Evolutionary conservation across 2,329 filamentous ascomycete genomes (phyloP), one percentile per base, ranked within the genome.

Genomic region (Apiospora kogelbergensis): DNA sequence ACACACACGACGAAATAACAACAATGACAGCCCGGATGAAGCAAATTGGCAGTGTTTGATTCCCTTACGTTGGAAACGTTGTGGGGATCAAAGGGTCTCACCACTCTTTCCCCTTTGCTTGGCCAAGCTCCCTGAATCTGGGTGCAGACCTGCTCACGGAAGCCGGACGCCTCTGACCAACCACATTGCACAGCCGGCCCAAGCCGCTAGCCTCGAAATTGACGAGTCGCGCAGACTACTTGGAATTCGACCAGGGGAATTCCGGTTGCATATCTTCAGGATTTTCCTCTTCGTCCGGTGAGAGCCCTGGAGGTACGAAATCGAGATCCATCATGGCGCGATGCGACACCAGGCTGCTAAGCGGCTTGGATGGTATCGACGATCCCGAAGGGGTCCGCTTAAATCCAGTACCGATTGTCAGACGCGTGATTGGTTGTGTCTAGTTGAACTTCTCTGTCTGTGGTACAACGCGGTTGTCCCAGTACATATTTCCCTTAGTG

Each of bases 181-280:
- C 24, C 46, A 53, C 46, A 53, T n/a, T n/a, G n/a, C n/a, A 30
- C 46, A 53, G 46, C 46, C 46, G 46, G 46, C 86, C 88, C 0
- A 91, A 76, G 0, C 89, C 89, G 63, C 84, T 89, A 0, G 87
- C 85, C 69, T 89, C 86, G 3, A 91, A 76, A 0, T 81, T 78
- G 1, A 76, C 75, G 1, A 80, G 74, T 2, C 78, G 72, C n/a
- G 69, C 63, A 33, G 24, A 20, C 69, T 85, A 84, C 15, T 78
- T 76, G 2, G 79, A 73, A 3, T 82, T 74, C 0, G 84, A 82
- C 86, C 86, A 87, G 0, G 78, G 72, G 22, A 86, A 82, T 0
- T 86, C 82, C 2, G 82, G 73, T 0, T 86, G 82, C 2, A 83
- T 71, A 0, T 83, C 81, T 66, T 79, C 82, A 0, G 72, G 71